Percentiles rank a stretch among this genome's conserved stretches.
Evolutionary conservation across 2,329 filamentous ascomycete genomes (phyloP).

Genomic region (Cordyceps pruinosa): DNA sequence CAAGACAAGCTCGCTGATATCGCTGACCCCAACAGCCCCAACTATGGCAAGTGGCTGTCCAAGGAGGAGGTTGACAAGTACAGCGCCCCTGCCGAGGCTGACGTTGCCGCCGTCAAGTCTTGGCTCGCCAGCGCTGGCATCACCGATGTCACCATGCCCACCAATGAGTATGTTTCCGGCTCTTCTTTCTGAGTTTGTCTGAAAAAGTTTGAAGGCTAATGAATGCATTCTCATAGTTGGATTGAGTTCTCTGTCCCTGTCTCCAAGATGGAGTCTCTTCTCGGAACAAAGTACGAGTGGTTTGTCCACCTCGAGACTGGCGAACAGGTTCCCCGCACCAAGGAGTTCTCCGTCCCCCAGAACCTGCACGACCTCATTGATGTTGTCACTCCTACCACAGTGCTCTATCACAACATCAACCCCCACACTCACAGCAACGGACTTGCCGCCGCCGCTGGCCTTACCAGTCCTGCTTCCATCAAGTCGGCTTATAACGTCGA

Average conservation of each 20-base stretch:
- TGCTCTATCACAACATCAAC: constrained; percentile 11
- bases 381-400: constrained; percentile 15
- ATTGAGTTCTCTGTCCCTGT: constrained; percentile 10
- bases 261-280: constrained; percentile 10
- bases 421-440: background rate
- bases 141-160: constrained; percentile 7
- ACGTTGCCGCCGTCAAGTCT: constrained; percentile 17
- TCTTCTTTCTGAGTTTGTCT: background rate
- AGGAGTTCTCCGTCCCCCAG: constrained; percentile 16
- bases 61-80: constrained; percentile 19
- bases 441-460: background rate
- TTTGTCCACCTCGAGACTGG: constrained; percentile 7
- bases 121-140: constrained; percentile 18
- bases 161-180: constrained; percentile 10
- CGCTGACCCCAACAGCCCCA: constrained; percentile 20
- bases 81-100: constrained; percentile 18
- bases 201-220: background rate
- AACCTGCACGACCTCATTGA: constrained; percentile 14
- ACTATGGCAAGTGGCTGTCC: constrained; percentile 22
- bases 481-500: constrained; percentile 13
- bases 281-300: constrained; percentile 9
- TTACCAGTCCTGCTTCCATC: constrained; percentile 13
- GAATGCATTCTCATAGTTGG: background rate
- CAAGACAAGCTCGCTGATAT: constrained; percentile 20
- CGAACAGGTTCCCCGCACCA: constrained; percentile 11